A percentile compares a stretch with the other conserved stretches of the same genome.
These are phyloP conservation scores for Aspergillus hortae DNA, from an alignment of 2,329 filamentous ascomycete species.

Conservation along the genomic window DNA sequence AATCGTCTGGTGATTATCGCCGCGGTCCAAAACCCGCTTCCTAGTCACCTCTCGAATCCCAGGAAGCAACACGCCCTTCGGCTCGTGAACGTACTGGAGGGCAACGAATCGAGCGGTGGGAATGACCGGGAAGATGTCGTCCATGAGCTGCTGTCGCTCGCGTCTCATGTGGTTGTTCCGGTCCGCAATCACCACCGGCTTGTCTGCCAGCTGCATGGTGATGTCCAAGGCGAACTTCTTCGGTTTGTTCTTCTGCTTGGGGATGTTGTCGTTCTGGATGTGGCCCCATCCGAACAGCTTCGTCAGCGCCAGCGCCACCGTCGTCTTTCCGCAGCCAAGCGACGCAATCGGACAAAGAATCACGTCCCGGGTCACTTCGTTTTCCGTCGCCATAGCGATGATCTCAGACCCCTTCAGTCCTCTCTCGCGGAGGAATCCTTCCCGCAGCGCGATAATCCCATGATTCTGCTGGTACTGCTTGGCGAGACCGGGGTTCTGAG, in stretches of 20 bases:
- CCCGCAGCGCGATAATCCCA: conserved; percentile 85
- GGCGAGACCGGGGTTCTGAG: conserved; percentile 62
- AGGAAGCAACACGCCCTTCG: conserved; percentile 58
- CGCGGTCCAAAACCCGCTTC: conserved; percentile 74
- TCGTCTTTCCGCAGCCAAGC: conserved; percentile 96
- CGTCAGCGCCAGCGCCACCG: conserved; percentile 73
- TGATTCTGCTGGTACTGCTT: conserved; percentile 81
- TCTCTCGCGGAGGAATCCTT: conserved; percentile 80
- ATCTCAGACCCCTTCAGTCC: conserved; percentile 87
- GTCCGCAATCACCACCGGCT: conserved; percentile 80
- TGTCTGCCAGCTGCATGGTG: conserved; percentile 59
- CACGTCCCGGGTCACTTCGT: conserved; percentile 61
- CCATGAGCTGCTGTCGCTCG: conserved; percentile 83
- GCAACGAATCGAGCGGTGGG: conserved; percentile 71
- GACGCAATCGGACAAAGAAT: conserved; percentile 89
- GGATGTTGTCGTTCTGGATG: conserved; percentile 95
- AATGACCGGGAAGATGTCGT: conserved; percentile 64
- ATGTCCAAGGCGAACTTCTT: conserved; percentile 72
- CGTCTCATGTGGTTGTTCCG: conserved; percentile 89
- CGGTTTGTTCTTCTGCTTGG: conserved; percentile 68
- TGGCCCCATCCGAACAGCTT: conserved; percentile 90
- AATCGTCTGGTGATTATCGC: conserved; percentile 97
- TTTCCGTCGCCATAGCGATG: conserved; percentile 63
- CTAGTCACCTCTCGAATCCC: conserved; percentile 71
- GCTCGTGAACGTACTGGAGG: conserved; percentile 80